Base-by-base conservation (phyloP, 257 asterid genomes). In the Solanum medicagineum region DNA sequence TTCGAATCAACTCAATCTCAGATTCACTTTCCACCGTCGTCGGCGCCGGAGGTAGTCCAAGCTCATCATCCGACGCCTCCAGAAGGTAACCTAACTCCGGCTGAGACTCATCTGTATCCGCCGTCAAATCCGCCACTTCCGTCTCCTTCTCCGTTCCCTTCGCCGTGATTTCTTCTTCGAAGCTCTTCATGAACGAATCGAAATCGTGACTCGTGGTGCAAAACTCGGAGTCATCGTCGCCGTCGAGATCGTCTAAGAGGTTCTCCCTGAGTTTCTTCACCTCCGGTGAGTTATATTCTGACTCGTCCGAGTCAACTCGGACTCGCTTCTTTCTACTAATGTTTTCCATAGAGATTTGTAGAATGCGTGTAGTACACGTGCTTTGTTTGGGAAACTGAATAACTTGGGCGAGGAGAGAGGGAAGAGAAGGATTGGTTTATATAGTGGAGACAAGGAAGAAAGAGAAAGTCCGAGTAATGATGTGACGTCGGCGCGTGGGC, bases 51-150 rank as follows among this genome's bases (percentile, higher is more conserved):
- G 99, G 99, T 10, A 94, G 87, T 4, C 97, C 97, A 15, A 94
- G 93, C 83, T 94, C 98, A 5, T 94, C 95, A 16, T 95, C 99
- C 0, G 98, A 91, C 2, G 99, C 99, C 86, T 87, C 97, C 79
- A 93, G 29, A 70, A 93, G 86, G 84, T 83, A 94, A 17, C 95
- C 97, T 15, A 94, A 89, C 63, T 94, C 94, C 87, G 92, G 92
- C 88, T 83, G 88, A 0, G 95, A 87, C 20, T 91, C 94, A 68
- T 93, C 92, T 88, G 92, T 83, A 8, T 89, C 94, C 88, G 90
- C 87, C 51, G 89, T 65, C 26, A 87, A 84, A 75, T 91, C 97
- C 16, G 77, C 91, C 36, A 81, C 85, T 84, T 55, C 84, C 11
- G 87, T 77, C 66, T 66, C 56, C 81, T 36, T 36, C 42, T 36